Evolutionary conservation across 2,329 filamentous ascomycete genomes (phyloP).

Genomic region (Paraphoma sp.): DNA sequence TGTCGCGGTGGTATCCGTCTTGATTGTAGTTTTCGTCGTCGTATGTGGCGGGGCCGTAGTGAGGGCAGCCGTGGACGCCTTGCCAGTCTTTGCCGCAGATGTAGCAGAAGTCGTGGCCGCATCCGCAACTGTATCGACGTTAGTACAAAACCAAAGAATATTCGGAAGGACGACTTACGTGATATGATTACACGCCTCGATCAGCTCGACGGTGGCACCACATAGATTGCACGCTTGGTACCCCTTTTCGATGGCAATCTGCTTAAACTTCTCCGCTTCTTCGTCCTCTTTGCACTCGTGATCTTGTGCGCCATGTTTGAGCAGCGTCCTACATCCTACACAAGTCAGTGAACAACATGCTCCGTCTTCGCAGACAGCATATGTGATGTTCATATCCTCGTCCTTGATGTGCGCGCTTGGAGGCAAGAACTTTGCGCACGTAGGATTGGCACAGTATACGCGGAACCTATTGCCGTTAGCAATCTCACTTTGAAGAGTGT

Average conservation of each 20-base stretch:
- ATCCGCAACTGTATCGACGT: constrained; percentile 24
- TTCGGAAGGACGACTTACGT: constrained; percentile 14
- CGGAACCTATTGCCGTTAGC: constrained; percentile 27
- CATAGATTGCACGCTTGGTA: constrained; percentile 39
- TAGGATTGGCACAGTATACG: constrained; percentile 30
- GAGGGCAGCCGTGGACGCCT: constrained; percentile 38
- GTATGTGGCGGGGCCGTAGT: constrained; percentile 32
- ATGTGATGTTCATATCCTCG: constrained; percentile 12
- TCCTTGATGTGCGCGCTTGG: constrained; percentile 26
- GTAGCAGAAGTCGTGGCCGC: constrained; percentile 42
- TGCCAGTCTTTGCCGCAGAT: constrained; percentile 39
- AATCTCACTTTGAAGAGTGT: background rate
- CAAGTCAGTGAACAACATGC: constrained; percentile 32
- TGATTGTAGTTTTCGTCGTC: constrained; percentile 43
- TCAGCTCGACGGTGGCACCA: constrained; percentile 32
- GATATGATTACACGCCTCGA: constrained; percentile 45
- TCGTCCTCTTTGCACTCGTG: constrained; percentile 33
- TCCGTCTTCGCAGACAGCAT: constrained; percentile 29
- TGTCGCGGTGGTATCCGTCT: constrained; percentile 37
- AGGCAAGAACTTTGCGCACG: constrained; percentile 32
- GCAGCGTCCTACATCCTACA: constrained; percentile 26
- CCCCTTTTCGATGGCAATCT: constrained; percentile 28
- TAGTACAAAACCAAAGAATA: background rate
- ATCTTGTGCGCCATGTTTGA: constrained; percentile 7
- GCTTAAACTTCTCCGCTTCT: constrained; percentile 31